phyloP scores from a whole-genome alignment of 176 grass and related monocot species.

The Alloteropsis semialata region DNA sequence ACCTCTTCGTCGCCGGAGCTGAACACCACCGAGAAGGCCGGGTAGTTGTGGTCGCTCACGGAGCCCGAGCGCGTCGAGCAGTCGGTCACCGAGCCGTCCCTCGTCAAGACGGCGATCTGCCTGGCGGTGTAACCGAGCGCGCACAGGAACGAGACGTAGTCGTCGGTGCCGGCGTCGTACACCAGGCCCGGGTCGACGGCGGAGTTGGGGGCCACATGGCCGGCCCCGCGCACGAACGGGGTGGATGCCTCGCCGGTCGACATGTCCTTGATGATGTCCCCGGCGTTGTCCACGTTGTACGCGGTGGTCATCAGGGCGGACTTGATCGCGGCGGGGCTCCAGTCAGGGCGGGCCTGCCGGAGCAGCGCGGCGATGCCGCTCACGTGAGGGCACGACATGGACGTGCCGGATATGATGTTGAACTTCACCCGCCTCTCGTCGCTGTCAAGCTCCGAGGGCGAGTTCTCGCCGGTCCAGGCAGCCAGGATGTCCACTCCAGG shows the following conservation, averaged over 20 bases:
- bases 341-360: background rate
- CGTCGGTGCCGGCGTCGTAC: slow-evolving; percentile 1
- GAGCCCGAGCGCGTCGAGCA: background rate
- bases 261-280: slow-evolving; percentile 26
- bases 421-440: slow-evolving; percentile 44
- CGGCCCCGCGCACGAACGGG: slow-evolving; percentile 29
- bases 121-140: background rate
- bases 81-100: background rate
- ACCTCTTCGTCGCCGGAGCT: slow-evolving; percentile 12
- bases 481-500: slow-evolving; percentile 66
- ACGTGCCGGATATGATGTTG: slow-evolving; percentile 59
- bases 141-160: background rate
- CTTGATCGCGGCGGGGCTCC: slow-evolving; percentile 18
- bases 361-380: slow-evolving; percentile 61
- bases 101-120: background rate
- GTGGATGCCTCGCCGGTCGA: background rate
- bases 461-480: slow-evolving; percentile 23
- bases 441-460: slow-evolving; percentile 9
- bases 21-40: slow-evolving; percentile 48
- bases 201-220: slow-evolving; percentile 7
- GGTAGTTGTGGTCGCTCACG: slow-evolving; percentile 55
- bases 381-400: slow-evolving; percentile 62
- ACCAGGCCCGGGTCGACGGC: slow-evolving; percentile 29
- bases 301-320: slow-evolving; percentile 60
- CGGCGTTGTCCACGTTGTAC: slow-evolving; percentile 43